Percentiles rank a stretch among this genome's conserved stretches.
Conservation (phyloP, 2,329 filamentous ascomycete species). For the Emericellopsis atlantica region DNA sequence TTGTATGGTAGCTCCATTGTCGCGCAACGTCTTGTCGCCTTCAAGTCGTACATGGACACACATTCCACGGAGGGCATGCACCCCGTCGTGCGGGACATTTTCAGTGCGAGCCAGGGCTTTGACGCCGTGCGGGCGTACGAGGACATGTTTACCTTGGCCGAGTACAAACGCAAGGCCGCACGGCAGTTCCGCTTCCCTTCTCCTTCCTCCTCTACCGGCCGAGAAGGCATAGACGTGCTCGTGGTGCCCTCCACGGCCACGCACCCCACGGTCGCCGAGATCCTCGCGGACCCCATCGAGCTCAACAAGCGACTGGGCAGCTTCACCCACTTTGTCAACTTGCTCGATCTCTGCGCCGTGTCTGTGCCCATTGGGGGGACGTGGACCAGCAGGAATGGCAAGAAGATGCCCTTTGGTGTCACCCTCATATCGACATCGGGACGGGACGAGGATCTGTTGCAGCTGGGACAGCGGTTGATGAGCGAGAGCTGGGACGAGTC, state of each 20-base stretch:
- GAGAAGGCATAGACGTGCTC: constrained; percentile 23
- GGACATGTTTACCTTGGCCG: constrained; percentile 27
- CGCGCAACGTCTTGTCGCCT: constrained; percentile 36
- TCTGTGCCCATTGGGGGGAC: constrained; percentile 30
- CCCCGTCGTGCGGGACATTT: constrained; percentile 25
- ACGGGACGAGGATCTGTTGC: constrained; percentile 1
- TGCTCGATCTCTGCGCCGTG: constrained; percentile 40
- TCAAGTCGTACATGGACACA: constrained; percentile 8
- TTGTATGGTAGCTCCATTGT: constrained; percentile 42
- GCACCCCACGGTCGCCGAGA: constrained; percentile 32
- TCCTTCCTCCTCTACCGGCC: constrained; percentile 20
- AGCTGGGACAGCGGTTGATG: not conserved
- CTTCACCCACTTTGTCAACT: constrained; percentile 43
- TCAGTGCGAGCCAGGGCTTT: constrained; percentile 9
- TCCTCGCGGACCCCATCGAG: constrained; percentile 34
- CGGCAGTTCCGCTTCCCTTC: constrained; percentile 17
- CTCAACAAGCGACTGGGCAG: constrained; percentile 35
- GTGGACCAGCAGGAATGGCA: constrained; percentile 1
- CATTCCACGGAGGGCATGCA: constrained; percentile 20
- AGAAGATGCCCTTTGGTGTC: constrained; percentile 28
- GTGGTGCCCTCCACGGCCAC: constrained; percentile 39
- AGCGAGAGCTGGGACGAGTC: not conserved
- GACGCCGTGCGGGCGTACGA: constrained; percentile 28
- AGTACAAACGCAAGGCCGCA: constrained; percentile 22
- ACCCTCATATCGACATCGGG: constrained; percentile 17